Base-by-base conservation (phyloP, 2,329 filamentous ascomycete species). In the Cercospora citrullina region DNA sequence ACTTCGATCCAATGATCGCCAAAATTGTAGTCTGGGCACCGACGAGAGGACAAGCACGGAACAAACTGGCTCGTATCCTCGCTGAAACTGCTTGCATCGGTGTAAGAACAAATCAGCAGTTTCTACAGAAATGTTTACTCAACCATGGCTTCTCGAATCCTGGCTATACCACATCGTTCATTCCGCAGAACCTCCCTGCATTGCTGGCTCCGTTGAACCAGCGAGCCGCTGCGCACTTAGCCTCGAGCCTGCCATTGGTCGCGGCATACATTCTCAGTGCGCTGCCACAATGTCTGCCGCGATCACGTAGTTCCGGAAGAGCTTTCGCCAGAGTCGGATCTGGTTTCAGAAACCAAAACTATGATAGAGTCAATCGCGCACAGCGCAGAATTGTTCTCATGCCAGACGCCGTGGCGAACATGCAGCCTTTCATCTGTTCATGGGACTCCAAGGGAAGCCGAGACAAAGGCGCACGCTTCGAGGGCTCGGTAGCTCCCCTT, bases 1-100 rank as follows among this genome's bases (percentile, higher is more conserved):
- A 60, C 33, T 60, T 60, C 28, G 57, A 60, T 33, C 30, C 57
- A 14, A 60, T 60, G 57, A 60, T 60, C n/a, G 57, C 57, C 10
- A 60, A 60, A 33, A 60, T 60, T 33, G 28, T 60, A 30, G 57
- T 60, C 4, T 60, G 57, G 57, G 57, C 57, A 18, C 57, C 23
- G 28, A 60, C 26, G 18, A 28, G 57, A 18, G 12, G 10, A 18
- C 57, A 31, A 5, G 57, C 57, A 45, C 39, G 39, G 5, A n/a
- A 18, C 7, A 5, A 4, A 45, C 16, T 45, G 39, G 39, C 39
- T n/a, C 16, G 8, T 5, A n/a, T 45, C 39, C 39, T 45, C 16
- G 39, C 39, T 18, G 39, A 18, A 45, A 45, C 39, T 18, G 39
- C 39, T 18, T 45, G 39, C n/a, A 45, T 45, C n/a, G 39, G 39